These are phyloP conservation scores for Yarrowia sp. DNA, from an alignment of 805 yeast genomes.

Conservation along the genomic window DNA sequence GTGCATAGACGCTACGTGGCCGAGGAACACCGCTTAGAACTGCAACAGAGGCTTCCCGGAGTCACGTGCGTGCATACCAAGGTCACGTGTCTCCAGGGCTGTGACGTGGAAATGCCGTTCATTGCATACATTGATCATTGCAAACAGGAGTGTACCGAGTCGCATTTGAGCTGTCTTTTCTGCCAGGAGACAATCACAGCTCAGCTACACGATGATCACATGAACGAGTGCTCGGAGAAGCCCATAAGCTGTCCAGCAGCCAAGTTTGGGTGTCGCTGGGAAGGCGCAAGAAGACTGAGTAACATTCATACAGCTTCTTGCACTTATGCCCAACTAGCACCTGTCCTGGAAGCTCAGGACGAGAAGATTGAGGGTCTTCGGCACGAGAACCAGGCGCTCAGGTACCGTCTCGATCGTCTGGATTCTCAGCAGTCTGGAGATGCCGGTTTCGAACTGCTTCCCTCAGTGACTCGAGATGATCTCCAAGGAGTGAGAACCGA, in stretches of 20 bases:
- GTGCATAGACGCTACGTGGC: slow-evolving; percentile 22
- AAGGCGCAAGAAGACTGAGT: slow-evolving; percentile 43
- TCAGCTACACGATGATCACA: slow-evolving; percentile 42
- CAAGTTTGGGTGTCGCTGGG: slow-evolving; percentile 48
- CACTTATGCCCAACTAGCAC: slow-evolving; percentile 45
- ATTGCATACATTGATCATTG: slow-evolving; percentile 39
- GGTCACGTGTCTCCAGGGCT: slow-evolving; percentile 43
- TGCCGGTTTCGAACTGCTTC: slow-evolving; percentile 45
- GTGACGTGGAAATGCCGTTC: slow-evolving; percentile 41
- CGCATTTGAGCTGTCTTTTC: slow-evolving; percentile 41
- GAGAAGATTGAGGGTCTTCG: slow-evolving; percentile 46
- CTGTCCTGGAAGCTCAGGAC: slow-evolving; percentile 46
- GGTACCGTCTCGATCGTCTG: slow-evolving; percentile 46
- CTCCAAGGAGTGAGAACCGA: slow-evolving; percentile 44
- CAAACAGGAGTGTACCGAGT: slow-evolving; percentile 41
- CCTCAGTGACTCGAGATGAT: slow-evolving; percentile 39
- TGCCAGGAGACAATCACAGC: slow-evolving; percentile 32
- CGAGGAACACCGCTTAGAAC: slow-evolving; percentile 5
- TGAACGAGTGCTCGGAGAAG: slow-evolving; percentile 42
- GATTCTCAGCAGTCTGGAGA: slow-evolving; percentile 42
- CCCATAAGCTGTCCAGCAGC: slow-evolving; percentile 45
- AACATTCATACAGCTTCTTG: slow-evolving; percentile 45
- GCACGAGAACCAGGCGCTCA: slow-evolving; percentile 49
- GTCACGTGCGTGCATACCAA: slow-evolving; percentile 43
- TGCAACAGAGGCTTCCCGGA: slow-evolving; percentile 14